Evolutionary conservation across 345 rosid genomes (phyloP).

Genomic region (Brassica juncea): DNA sequence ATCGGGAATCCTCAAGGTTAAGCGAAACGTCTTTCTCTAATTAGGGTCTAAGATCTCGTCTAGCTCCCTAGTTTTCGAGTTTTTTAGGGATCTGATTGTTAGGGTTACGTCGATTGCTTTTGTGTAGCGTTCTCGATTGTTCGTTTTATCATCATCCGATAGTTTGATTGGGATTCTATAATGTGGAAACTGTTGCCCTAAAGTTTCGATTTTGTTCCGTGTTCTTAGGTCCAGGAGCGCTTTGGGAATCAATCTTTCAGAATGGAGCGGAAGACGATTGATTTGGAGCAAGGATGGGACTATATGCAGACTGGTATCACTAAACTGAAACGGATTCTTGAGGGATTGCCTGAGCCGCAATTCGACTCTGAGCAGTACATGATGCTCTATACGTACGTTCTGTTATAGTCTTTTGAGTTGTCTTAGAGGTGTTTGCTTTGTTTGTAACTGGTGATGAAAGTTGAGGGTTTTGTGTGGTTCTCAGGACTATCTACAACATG

Average conservation of each 20-base stretch:
- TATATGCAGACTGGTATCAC: conserved; percentile 71
- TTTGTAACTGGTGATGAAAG: background rate
- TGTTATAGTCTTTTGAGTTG: background rate
- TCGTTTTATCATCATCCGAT: background rate
- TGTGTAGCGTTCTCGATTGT: background rate
- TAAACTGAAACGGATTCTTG: conserved; percentile 78
- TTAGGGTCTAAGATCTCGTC: conserved; percentile 41
- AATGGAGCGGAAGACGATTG: conserved; percentile 67
- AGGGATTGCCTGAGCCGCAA: conserved; percentile 60
- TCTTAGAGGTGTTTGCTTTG: background rate
- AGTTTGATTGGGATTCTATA: background rate
- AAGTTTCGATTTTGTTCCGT: conserved; percentile 7
- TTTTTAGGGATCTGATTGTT: conserved; percentile 4
- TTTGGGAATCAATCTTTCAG: background rate
- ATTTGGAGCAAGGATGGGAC: conserved; percentile 84
- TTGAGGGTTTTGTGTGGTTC: background rate
- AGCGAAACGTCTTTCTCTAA: background rate
- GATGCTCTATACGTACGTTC: conserved; percentile 73
- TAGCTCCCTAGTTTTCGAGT: background rate
- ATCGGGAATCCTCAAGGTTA: conserved; percentile 10
- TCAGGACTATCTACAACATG: conserved; percentile 79
- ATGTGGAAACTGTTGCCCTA: background rate
- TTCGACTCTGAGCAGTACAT: conserved; percentile 77
- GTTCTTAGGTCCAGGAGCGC: conserved; percentile 12
- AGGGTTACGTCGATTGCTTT: conserved; percentile 36